Percentiles rank a stretch among this genome's conserved stretches.
Conservation (phyloP, 208 protist species). For the Leishmania mexicana region DNA sequence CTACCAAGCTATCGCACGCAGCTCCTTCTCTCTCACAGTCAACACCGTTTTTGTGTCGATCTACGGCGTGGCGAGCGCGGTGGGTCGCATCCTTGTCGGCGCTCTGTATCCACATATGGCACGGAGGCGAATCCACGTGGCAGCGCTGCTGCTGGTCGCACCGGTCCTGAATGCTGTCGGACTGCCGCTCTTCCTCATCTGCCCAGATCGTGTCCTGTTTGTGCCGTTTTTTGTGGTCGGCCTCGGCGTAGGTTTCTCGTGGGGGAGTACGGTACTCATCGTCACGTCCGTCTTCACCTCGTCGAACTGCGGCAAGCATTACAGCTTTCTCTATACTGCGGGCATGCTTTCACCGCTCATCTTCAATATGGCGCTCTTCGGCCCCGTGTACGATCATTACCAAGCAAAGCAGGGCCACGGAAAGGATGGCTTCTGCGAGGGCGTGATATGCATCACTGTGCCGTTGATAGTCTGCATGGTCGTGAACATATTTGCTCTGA, state of each 20-base stretch:
- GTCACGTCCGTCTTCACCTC: slow-evolving; percentile 65
- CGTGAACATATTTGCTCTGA: slow-evolving; percentile 55
- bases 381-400: slow-evolving; percentile 73
- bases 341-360: slow-evolving; percentile 80
- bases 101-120: slow-evolving; percentile 47
- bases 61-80: slow-evolving; percentile 73
- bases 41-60: slow-evolving; percentile 85
- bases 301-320: slow-evolving; percentile 80
- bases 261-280: slow-evolving; percentile 77
- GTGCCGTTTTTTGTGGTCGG: slow-evolving; percentile 78
- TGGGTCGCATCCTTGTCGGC: slow-evolving; percentile 78
- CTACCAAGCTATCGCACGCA: slow-evolving; percentile 65
- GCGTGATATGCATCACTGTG: slow-evolving; percentile 54
- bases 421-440: slow-evolving; percentile 43
- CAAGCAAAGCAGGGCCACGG: slow-evolving; percentile 39
- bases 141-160: slow-evolving; percentile 45
- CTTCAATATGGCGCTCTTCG: slow-evolving; percentile 82
- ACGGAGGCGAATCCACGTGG: slow-evolving; percentile 41
- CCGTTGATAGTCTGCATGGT: slow-evolving; percentile 56
- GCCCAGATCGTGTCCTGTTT: slow-evolving; percentile 39
- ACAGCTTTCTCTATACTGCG: slow-evolving; percentile 82
- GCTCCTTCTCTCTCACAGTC: slow-evolving; percentile 57
- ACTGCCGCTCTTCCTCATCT: slow-evolving; percentile 60
- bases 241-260: slow-evolving; percentile 75
- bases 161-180: slow-evolving; percentile 70